Evolutionary conservation across 805 yeast species (phyloP).

Genomic region (Pichia kluyveri): DNA sequence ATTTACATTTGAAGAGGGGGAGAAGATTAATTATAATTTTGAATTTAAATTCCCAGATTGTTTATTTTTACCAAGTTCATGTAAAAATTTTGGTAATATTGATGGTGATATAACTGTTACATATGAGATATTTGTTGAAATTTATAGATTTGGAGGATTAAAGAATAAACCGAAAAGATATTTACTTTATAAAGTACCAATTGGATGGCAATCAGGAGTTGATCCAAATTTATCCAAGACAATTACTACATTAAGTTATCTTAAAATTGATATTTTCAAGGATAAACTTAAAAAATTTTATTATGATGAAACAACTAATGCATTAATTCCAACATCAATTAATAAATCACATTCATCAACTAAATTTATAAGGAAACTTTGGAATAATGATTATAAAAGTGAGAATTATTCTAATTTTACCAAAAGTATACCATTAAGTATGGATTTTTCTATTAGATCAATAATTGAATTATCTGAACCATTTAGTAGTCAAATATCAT

Average conservation of each 20-base stretch:
- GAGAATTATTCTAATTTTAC: constrained; percentile 1
- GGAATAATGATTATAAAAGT: constrained; percentile 2
- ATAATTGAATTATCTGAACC: neutral
- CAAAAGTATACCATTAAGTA: constrained; percentile 1
- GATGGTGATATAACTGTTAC: neutral
- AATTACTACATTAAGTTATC: neutral
- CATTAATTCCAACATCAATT: constrained; percentile 2
- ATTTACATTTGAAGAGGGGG: neutral
- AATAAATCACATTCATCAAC: constrained; percentile 2
- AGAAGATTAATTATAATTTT: neutral
- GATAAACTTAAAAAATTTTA: constrained; percentile 5
- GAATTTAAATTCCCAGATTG: constrained; percentile 3
- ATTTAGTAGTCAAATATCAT: neutral
- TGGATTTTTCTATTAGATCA: neutral
- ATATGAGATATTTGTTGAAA: constrained; percentile 2
- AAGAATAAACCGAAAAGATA: neutral
- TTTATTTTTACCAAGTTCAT: constrained; percentile 5
- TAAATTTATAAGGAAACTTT: constrained; percentile 3
- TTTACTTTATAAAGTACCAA: neutral
- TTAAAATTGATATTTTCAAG: neutral
- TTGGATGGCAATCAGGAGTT: constrained; percentile 4
- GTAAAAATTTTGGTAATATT: constrained; percentile 1
- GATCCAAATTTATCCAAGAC: neutral
- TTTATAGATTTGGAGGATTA: constrained; percentile 2
- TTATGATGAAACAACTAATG: neutral